These are phyloP conservation scores for Colletotrichum karsti DNA, from an alignment of 2,329 filamentous ascomycete genomes.

Conservation along the genomic window DNA sequence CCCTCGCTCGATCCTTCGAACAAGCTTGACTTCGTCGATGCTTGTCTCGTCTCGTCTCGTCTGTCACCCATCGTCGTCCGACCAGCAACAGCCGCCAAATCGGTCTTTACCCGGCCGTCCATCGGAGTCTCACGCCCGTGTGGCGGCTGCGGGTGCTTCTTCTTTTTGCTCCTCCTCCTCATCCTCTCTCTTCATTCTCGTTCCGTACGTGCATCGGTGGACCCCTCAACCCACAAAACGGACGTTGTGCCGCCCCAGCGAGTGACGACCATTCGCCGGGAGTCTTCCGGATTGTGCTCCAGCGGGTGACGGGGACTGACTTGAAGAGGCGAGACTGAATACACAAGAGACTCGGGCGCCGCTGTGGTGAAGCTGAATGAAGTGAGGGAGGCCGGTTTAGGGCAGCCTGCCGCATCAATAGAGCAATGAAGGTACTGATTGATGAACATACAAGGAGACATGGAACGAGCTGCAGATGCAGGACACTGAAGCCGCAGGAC, in stretches of 20 bases:
- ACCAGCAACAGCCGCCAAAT: not conserved
- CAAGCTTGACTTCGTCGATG: not conserved
- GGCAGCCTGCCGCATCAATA: not conserved
- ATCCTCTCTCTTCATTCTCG: conserved; percentile 2
- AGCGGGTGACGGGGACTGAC: not conserved
- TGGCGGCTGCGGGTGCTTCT: not conserved
- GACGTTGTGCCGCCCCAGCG: conserved; percentile 4
- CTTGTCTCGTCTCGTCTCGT: not conserved
- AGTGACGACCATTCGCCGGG: not conserved
- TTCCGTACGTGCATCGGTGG: conserved; percentile 6
- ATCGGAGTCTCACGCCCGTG: conserved; percentile 8
- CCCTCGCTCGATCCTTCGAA: not conserved
- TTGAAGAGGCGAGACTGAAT: not conserved
- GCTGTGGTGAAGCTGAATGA: not conserved
- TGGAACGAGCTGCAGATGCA: conserved; percentile 1
- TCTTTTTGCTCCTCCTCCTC: not conserved
- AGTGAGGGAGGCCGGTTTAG: not conserved
- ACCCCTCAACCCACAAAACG: conserved; percentile 3
- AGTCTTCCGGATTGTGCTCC: not conserved
- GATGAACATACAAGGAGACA: not conserved
- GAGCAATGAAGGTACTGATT: too few relatives aligned
- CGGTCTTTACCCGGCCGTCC: conserved; percentile 18
- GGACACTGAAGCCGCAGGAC: conserved; percentile 1
- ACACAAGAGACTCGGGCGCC: not conserved
- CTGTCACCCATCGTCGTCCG: not conserved